Base-by-base conservation (phyloP, 176 grass and related monocot genomes). In the Musa beccarii region DNA sequence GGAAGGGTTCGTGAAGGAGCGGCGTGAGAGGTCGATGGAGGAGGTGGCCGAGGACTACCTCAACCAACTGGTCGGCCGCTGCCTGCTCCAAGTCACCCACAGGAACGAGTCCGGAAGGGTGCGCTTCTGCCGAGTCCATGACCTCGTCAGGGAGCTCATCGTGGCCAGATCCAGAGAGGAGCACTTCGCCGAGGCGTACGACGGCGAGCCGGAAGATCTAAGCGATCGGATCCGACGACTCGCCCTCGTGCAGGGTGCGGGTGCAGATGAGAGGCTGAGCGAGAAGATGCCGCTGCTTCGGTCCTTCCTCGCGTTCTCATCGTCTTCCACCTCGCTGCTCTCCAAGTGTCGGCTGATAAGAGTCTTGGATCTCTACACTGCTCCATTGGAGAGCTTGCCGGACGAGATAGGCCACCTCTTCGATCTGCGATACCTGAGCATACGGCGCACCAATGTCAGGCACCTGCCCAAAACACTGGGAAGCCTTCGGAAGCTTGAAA, bases 141-240 rank as follows among this genome's bases (percentile, higher is more conserved):
- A 84, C 53, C 70, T 83, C 64, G 22, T 92, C 7, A 75, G 83
- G 61, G 86, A 84, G 26, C 56, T 92, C 9, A 85, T 83, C 73
- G 59, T 81, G 8, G 54, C 21, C 1, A 64, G 76, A 51, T 82
- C 85, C 12, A 87, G 51, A 76, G 67, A 83, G 0, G 85, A 91
- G 66, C 79, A 34, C 34, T 87, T 87, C 54, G 53, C 69, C 0
- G 49, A 53, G 0, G 59, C 84, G 1, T 81, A 76, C 67, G 43
- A 79, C 34, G 70, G 74, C 2, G 59, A 29, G 6, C 21, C 21
- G 34, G 28, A 54, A 74, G 29, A 51, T 2, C 11, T 2, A 21
- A 75, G 66, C 19, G 29, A 83, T 14, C 67, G 74, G 26, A 49
- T 81, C 10, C 83, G 81, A 10, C 63, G 83, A 1, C 22, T 88